phyloP scores from a whole-genome alignment of 1,139 yeast genomes.

The Protomyces lactucae-debilis region DNA sequence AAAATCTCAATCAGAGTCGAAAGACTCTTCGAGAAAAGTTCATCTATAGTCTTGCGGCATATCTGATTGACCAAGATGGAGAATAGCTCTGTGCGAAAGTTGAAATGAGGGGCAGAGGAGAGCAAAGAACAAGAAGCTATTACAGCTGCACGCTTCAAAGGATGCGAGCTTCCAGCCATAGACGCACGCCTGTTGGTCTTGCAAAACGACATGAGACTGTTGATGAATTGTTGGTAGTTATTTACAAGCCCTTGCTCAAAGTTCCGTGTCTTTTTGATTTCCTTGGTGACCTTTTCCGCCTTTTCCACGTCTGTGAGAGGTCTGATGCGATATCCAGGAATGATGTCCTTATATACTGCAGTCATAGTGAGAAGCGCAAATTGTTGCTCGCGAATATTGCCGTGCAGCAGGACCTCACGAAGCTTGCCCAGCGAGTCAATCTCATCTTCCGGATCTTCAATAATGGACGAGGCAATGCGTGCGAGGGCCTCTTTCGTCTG shows the following conservation, averaged over 20 bases:
- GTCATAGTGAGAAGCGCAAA: conserved; percentile 72
- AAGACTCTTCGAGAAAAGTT: conserved; percentile 56
- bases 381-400: conserved; percentile 61
- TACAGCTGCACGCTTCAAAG: conserved; percentile 55
- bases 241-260: conserved; percentile 74
- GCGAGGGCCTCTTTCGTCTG: conserved; percentile 80
- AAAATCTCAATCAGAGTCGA: conserved; percentile 62
- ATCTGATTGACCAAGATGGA: conserved; percentile 61
- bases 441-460: conserved; percentile 89
- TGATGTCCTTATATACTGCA: conserved; percentile 75
- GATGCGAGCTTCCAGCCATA: conserved; percentile 29
- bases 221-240: conserved; percentile 67
- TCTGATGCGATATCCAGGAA: conserved; percentile 78
- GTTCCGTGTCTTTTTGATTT: conserved; percentile 65
- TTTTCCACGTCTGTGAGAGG: conserved; percentile 75
- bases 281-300: conserved; percentile 71
- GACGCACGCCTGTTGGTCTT: conserved; percentile 5
- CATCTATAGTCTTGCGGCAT: conserved; percentile 46
- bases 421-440: conserved; percentile 61
- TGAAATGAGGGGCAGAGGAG: conserved; percentile 68
- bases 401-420: conserved; percentile 42
- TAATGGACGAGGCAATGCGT: conserved; percentile 65
- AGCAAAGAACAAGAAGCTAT: conserved; percentile 77
- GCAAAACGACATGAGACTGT: conserved; percentile 42
- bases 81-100: conserved; percentile 68